Conservation (phyloP, 2,329 filamentous ascomycete genomes). For the Neospermospora avenae region DNA sequence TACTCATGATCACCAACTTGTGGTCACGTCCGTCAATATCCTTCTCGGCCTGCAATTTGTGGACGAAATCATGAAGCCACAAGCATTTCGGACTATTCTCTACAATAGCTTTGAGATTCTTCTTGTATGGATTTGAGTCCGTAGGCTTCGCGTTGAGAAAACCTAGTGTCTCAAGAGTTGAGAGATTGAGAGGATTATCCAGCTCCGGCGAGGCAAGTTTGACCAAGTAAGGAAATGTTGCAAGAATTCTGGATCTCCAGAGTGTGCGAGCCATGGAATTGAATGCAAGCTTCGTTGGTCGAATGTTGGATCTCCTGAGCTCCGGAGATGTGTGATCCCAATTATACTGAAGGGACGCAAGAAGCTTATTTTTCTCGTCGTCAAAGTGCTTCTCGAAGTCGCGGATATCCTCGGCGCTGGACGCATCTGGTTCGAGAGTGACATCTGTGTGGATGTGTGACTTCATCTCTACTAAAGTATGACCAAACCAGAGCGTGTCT, state of each 20-base stretch:
- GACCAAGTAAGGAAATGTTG: conserved; percentile 19
- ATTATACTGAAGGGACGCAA: neutral
- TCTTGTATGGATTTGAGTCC: conserved; percentile 5
- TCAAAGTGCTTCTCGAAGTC: neutral
- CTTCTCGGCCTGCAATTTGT: neutral
- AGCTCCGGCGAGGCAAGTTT: neutral
- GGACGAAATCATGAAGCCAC: conserved; percentile 20
- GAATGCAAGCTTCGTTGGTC: conserved; percentile 10
- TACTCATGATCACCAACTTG: conserved; percentile 22
- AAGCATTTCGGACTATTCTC: conserved; percentile 21
- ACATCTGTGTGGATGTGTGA: conserved; percentile 23
- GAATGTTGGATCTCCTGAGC: neutral
- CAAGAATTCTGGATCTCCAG: conserved; percentile 16
- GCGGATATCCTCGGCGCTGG: neutral
- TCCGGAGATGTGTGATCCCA: conserved; percentile 7
- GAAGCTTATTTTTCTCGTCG: neutral
- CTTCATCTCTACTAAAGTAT: conserved; percentile 18
- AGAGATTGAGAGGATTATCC: conserved; percentile 8
- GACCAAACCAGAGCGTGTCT: conserved; percentile 21
- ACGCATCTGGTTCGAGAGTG: neutral
- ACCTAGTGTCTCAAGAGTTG: neutral
- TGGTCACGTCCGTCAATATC: conserved; percentile 8
- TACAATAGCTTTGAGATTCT: conserved; percentile 11
- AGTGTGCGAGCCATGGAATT: neutral
- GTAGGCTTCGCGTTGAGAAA: neutral